phyloP scores from a whole-genome alignment of 2,329 filamentous ascomycete genomes.

The Balansia obtecta region DNA sequence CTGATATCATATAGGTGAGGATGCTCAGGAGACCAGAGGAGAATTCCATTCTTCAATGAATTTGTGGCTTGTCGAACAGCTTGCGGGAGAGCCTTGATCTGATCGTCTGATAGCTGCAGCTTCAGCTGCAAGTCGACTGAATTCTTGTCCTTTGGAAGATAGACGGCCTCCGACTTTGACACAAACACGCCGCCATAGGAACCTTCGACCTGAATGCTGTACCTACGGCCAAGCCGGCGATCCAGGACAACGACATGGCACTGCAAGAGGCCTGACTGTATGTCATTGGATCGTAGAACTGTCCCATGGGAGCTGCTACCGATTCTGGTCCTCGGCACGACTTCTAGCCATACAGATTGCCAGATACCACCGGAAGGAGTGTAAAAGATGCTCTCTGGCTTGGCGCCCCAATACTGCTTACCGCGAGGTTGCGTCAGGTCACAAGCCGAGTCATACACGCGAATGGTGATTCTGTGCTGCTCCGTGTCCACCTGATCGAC shows the following conservation, averaged over 20 bases:
- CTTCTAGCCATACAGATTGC: slow-evolving; percentile 45
- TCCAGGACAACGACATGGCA: slow-evolving; percentile 37
- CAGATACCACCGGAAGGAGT: slow-evolving; percentile 45
- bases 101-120: slow-evolving; percentile 33
- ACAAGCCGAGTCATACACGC: slow-evolving; percentile 51
- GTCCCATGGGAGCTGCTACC: slow-evolving; percentile 46
- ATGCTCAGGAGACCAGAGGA: slow-evolving; percentile 48
- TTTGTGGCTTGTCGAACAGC: slow-evolving; percentile 20
- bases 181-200: slow-evolving; percentile 36
- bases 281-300: slow-evolving; percentile 40
- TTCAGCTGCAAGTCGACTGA: slow-evolving; percentile 33
- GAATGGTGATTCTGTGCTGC: slow-evolving; percentile 34
- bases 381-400: slow-evolving; percentile 49
- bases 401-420: slow-evolving; percentile 53
- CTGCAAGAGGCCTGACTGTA: slow-evolving; percentile 36
- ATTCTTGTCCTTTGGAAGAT: slow-evolving; percentile 36
- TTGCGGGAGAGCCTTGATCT: slow-evolving; percentile 25
- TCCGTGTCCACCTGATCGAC: slow-evolving; percentile 16
- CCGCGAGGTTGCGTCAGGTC: slow-evolving; percentile 54
- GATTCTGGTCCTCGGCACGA: slow-evolving; percentile 37
- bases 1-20: slow-evolving; percentile 43
- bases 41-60: slow-evolving; percentile 41
- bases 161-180: slow-evolving; percentile 26
- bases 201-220: slow-evolving; percentile 40
- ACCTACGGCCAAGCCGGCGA: slow-evolving; percentile 31